A percentile compares a stretch with the other conserved stretches of the same genome.
These are phyloP conservation scores for Angophora floribunda DNA, from an alignment of 345 rosid species.

Conservation along the genomic window DNA sequence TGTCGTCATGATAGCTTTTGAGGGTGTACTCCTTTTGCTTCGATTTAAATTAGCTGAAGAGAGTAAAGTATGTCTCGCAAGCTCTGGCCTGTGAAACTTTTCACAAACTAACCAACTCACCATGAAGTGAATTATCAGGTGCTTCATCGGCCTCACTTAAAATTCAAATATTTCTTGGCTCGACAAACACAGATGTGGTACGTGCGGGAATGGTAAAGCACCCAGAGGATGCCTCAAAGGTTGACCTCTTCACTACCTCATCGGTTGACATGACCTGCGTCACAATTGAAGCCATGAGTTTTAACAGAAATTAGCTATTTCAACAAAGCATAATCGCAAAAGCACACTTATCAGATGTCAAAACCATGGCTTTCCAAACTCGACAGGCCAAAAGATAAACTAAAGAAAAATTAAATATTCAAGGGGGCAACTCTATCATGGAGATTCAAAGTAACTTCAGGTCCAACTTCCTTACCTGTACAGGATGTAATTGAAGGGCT, in stretches of 20 bases:
- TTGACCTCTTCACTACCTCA: conserved; percentile 49
- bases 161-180: conserved; percentile 26
- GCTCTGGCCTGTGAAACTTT: neutral
- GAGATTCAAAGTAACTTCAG: neutral
- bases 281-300: neutral
- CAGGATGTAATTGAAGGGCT: conserved; percentile 58
- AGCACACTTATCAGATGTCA: neutral
- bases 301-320: neutral
- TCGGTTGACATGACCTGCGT: conserved; percentile 53
- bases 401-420: neutral
- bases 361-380: neutral
- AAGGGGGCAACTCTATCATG: neutral
- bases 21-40: neutral
- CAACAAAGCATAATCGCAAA: neutral
- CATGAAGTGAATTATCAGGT: neutral
- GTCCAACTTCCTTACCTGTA: conserved; percentile 41
- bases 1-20: neutral
- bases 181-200: conserved; percentile 70
- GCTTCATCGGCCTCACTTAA: neutral
- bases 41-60: neutral
- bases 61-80: neutral
- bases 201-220: conserved; percentile 50
- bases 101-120: neutral
- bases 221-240: conserved; percentile 44
- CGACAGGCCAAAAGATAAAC: neutral